Conservation (phyloP, 1,284 basidiomycete species). For the Puccinia triticina region DNA sequence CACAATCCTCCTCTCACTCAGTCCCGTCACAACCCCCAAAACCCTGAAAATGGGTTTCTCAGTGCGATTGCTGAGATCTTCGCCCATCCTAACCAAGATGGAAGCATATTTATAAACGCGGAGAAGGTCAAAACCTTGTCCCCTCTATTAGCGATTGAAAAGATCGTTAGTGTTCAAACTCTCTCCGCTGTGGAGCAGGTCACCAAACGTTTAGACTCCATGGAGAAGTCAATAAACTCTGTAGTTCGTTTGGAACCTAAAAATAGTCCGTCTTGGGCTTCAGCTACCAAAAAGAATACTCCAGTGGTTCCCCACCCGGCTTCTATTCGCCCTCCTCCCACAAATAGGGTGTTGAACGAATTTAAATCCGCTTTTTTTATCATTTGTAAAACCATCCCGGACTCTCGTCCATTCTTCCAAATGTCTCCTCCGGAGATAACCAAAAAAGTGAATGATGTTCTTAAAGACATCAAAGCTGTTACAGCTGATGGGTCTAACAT, state of each 20-base stretch:
- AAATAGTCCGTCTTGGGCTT: not conserved
- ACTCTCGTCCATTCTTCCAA: too few relatives aligned
- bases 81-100: not conserved
- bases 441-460: not conserved
- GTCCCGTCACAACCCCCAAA: too few relatives aligned
- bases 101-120: not conserved
- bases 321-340: not conserved
- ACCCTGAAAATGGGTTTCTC: too few relatives aligned
- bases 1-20: too few relatives aligned
- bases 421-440: not conserved
- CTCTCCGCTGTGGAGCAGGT: not conserved
- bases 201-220: not conserved
- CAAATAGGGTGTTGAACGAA: not conserved
- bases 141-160: not conserved
- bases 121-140: not conserved
- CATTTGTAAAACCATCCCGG: too few relatives aligned
- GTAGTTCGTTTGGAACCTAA: not conserved
- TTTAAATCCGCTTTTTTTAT: conserved; percentile 18
- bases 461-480: not conserved
- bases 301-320: not conserved
- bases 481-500: not conserved
- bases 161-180: not conserved
- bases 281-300: not conserved
- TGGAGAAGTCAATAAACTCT: too few relatives aligned
- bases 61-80: not conserved